Percentiles rank a stretch among this genome's conserved stretches.
Evolutionary conservation across 148 eudicot species (phyloP).

Genomic region (Nyssa sinensis): DNA sequence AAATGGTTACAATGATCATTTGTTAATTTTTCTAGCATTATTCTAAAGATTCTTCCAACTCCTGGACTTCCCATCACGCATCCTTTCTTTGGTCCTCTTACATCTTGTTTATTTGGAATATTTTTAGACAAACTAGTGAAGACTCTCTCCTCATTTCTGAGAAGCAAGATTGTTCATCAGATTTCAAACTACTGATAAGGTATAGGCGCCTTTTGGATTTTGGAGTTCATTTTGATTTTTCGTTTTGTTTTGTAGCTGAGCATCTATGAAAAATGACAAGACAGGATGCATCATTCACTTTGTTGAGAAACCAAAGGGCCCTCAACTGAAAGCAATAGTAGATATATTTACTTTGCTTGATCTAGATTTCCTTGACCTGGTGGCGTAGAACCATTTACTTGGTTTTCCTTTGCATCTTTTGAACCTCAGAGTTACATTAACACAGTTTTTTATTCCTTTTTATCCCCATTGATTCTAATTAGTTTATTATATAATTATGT

Average conservation of each 20-base stretch:
- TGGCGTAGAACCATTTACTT: too few species aligned
- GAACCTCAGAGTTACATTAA: background rate
- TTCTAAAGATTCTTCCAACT: background rate
- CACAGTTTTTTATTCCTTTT: background rate
- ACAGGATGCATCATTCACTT: slow-evolving; percentile 67
- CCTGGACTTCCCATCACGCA: background rate
- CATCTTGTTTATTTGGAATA: background rate
- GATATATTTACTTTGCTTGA: background rate
- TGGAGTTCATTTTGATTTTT: slow-evolving; percentile 36
- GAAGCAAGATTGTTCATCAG: slow-evolving; percentile 4
- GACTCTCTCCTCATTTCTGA: slow-evolving; percentile 1
- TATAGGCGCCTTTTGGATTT: slow-evolving; percentile 15
- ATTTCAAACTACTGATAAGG: background rate
- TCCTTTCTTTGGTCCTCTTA: background rate
- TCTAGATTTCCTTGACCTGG: background rate
- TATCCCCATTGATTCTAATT: background rate
- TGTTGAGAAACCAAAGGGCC: slow-evolving; percentile 85
- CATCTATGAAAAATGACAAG: slow-evolving; percentile 73
- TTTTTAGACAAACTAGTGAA: slow-evolving; percentile 51
- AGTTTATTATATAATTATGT: background rate
- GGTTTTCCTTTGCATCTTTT: background rate
- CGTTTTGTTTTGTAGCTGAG: slow-evolving; percentile 59
- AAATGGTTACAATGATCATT: background rate
- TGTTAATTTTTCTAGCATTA: background rate
- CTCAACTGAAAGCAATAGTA: slow-evolving; percentile 74